These are phyloP conservation scores for Mucor irregularis DNA, from an alignment of 371 early-diverging fungal species.

Conservation along the genomic window DNA sequence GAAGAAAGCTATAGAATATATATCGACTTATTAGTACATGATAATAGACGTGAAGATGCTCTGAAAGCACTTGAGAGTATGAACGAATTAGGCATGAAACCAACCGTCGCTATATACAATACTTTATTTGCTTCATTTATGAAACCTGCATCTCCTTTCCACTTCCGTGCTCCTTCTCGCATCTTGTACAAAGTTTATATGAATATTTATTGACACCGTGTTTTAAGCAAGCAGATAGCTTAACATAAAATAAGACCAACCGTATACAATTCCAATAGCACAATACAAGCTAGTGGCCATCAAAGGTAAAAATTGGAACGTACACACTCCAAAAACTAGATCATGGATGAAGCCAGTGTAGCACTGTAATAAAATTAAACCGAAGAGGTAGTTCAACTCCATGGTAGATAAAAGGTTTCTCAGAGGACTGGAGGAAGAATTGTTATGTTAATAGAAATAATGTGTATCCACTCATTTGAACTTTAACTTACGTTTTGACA, in stretches of 20 bases:
- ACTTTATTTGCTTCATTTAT: conserved; percentile 35
- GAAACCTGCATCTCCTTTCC: no score
- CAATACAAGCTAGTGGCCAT: conserved; percentile 82
- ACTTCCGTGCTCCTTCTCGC: no score
- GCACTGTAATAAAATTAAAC: conserved; percentile 63
- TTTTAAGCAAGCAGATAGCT: conserved; percentile 23
- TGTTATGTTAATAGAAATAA: no score
- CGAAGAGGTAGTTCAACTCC: conserved; percentile 69
- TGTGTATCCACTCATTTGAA: no score
- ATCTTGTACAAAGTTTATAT: no score
- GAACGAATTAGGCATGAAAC: conserved; percentile 19
- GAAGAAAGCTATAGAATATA: conserved; percentile 37
- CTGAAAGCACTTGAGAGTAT: conserved; percentile 21
- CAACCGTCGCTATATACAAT: conserved; percentile 37
- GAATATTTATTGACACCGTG: neutral
- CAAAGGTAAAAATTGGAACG: conserved; percentile 79
- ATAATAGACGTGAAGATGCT: conserved; percentile 22
- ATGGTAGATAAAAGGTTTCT: conserved; percentile 28
- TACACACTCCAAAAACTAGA: conserved; percentile 49
- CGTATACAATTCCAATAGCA: conserved; percentile 76
- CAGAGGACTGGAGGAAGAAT: conserved; percentile 22
- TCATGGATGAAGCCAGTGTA: conserved; percentile 61
- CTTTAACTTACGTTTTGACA: conserved; percentile 36
- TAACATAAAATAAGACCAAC: conserved; percentile 59
- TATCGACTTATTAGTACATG: conserved; percentile 28